These are phyloP conservation scores for Cladophialophora immunda DNA, from an alignment of 2,329 filamentous ascomycete species.

Conservation along the genomic window DNA sequence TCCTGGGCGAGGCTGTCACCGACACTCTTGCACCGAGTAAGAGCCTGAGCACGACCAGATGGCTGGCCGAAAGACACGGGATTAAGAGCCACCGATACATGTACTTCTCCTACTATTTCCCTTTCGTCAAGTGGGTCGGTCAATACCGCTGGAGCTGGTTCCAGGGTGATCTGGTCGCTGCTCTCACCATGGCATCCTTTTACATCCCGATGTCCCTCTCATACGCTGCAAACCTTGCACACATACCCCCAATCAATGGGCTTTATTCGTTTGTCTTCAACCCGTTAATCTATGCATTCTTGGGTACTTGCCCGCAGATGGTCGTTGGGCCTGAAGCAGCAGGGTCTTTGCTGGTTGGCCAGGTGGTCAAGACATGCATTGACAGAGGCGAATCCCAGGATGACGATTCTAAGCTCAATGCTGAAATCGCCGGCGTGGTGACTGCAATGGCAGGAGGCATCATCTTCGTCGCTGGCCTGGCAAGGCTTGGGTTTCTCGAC, in stretches of 20 bases:
- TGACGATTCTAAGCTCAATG: conserved; percentile 75
- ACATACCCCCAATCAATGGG: conserved; percentile 91
- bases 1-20: conserved; percentile 53
- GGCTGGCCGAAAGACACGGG: conserved; percentile 75
- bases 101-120: conserved; percentile 94
- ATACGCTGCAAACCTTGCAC: conserved; percentile 88
- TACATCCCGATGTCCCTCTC: conserved; percentile 98
- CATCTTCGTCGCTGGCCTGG: conserved; percentile 85
- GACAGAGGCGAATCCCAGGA: conserved; percentile 71
- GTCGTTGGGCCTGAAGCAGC: conserved; percentile 94
- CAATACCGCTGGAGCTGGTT: conserved; percentile 86
- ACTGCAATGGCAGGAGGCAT: conserved; percentile 87
- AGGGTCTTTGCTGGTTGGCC: conserved; percentile 87
- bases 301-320: conserved; percentile 93
- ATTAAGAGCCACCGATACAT: conserved; percentile 77
- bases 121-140: conserved; percentile 86
- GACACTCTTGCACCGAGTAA: conserved; percentile 53
- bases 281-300: conserved; percentile 86
- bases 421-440: conserved; percentile 84
- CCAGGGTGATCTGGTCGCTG: conserved; percentile 84
- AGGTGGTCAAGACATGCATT: conserved; percentile 81
- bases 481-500: conserved; percentile 88
- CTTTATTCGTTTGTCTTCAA: conserved; percentile 95
- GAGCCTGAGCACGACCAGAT: conserved; percentile 73
- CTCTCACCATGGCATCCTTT: conserved; percentile 96